phyloP scores from a whole-genome alignment of 1,284 basidiomycete genomes.

The Tilletia setariae region DNA sequence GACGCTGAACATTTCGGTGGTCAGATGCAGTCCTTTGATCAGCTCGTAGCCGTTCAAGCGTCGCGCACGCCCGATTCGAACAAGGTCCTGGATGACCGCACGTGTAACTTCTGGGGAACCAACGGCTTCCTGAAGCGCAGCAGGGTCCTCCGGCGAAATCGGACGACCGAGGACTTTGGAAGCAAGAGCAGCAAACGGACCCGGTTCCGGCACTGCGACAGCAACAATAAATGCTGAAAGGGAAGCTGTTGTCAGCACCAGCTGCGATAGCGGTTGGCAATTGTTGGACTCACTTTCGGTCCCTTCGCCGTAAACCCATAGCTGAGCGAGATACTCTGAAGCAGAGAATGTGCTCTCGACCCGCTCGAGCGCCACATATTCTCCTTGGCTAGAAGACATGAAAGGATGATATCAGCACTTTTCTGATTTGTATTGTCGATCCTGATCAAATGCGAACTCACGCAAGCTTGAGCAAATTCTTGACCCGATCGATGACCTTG shows the following conservation, averaged over 20 bases:
- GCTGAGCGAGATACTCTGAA: conserved; percentile 35
- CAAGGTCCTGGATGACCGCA: conserved; percentile 58
- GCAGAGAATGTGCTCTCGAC: conserved; percentile 49
- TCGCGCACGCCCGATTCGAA: conserved; percentile 43
- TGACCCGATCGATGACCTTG: conserved; percentile 90
- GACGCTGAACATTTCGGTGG: conserved; percentile 42
- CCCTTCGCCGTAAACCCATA: conserved; percentile 44
- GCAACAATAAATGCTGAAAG: conserved; percentile 66
- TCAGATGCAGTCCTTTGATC: conserved; percentile 45
- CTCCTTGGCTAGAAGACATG: conserved; percentile 56
- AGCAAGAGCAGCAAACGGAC: conserved; percentile 60
- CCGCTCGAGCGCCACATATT: conserved; percentile 98
- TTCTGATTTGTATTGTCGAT: no score
- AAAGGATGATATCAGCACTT: background rate
- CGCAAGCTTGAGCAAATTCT: conserved; percentile 54
- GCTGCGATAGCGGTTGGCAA: background rate
- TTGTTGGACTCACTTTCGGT: conserved; percentile 24
- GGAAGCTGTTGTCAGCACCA: background rate
- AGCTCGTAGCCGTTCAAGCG: conserved; percentile 49
- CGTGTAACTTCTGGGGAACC: conserved; percentile 66
- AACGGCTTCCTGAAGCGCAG: conserved; percentile 62
- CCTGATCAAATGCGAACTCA: background rate
- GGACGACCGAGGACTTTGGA: conserved; percentile 62
- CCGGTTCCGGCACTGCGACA: conserved; percentile 75
- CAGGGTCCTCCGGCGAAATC: conserved; percentile 26